Evolutionary conservation across 2,329 filamentous ascomycete genomes (phyloP).

Genomic region (Epichloe festucae): DNA sequence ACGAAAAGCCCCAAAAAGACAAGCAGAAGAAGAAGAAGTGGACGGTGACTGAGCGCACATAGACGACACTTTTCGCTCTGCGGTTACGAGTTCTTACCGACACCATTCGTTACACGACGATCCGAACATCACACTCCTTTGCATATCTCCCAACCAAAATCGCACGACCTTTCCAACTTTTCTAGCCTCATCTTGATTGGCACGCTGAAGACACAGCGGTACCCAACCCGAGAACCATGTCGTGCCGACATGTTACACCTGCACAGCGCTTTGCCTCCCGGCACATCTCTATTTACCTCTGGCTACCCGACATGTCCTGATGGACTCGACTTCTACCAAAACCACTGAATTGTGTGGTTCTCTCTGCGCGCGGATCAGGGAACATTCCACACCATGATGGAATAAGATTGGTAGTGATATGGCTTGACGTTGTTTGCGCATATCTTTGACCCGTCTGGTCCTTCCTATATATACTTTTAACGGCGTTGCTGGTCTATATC

Average conservation of each 20-base stretch:
- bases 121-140: not conserved
- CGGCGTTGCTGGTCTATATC: not conserved
- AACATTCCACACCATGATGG: not conserved
- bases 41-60: conserved; percentile 31
- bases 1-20: conserved; percentile 10
- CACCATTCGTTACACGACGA: not conserved
- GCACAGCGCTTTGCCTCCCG: not conserved
- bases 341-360: not conserved
- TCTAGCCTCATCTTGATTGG: not conserved
- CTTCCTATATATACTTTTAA: not conserved
- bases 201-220: not conserved
- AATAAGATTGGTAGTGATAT: not conserved
- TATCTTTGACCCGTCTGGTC: not conserved
- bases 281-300: not conserved
- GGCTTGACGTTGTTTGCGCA: not conserved
- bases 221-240: not conserved
- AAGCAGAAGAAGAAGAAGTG: conserved; percentile 37
- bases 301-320: not conserved
- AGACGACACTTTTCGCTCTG: conserved; percentile 5
- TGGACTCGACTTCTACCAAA: too few relatives aligned
- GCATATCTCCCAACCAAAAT: not conserved
- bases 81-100: not conserved
- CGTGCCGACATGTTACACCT: not conserved
- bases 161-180: not conserved
- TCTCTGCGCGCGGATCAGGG: not conserved